Base-by-base conservation (phyloP, 176 grass and related monocot genomes). In the Aegilops sharonensis region DNA sequence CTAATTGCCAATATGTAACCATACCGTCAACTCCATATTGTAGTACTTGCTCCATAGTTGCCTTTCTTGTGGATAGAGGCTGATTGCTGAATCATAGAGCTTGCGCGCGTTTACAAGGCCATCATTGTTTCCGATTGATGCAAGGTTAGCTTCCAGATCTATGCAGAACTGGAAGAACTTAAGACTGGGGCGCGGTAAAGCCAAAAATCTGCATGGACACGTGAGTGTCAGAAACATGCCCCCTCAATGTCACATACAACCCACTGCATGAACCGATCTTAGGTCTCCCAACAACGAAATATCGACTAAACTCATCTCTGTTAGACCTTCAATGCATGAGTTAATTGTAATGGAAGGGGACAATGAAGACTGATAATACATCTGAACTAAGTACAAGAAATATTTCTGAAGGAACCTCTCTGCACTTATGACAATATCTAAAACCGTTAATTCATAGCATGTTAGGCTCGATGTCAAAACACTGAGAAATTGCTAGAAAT, bases 1-100 rank as follows among this genome's bases (percentile, higher is more conserved):
- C 18, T 34, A 23, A 59, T 24, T 57, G 7, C 12, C 14, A 78
- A 64, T 2, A 14, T 59, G 18, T 21, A 50, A 8, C 72, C 88
- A 79, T 65, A 83, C 93, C 93, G 91, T 95, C 65, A 89, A 27
- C 71, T 92, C 93, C 77, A 95, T 81, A 29, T 42, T 54, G 82
- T 92, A 95, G 86, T 91, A 95, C 68, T 91, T 92, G 23, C 83
- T 91, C 91, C 89, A 92, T 9, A 95, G 31, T 30, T 89, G 72
- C 48, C 72, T 95, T 68, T 89, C 82, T 60, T 92, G 86, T 10
- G 86, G 65, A 81, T 93, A 85, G 11, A 87, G 36, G 78, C 59
- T 61, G n/a, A 89, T 24, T 61, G 84, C 87, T 45, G 89, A 87
- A 40, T 91, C 91, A 77, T 89, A 95, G 31, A 95, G 79, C 61